Percentiles rank a stretch among this genome's conserved stretches.
Evolutionary conservation across 345 rosid genomes (phyloP).

Genomic region (Arabidopsis thaliana): DNA sequence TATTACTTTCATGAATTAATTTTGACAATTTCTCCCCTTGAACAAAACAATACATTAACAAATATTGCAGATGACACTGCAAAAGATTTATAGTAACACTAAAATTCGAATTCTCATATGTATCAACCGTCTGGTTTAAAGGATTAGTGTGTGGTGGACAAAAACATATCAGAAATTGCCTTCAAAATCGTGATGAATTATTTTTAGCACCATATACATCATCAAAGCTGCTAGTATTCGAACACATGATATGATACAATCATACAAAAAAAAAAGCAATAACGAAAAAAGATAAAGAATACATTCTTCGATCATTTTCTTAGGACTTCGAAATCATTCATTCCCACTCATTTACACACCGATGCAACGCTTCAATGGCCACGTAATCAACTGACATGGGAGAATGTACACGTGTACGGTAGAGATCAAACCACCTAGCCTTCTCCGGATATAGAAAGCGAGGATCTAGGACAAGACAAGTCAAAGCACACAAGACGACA

Average conservation of each 20-base stretch:
- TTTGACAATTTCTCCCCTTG: background rate
- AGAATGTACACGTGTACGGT: slow-evolving; percentile 35
- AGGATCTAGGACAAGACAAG: slow-evolving; percentile 40
- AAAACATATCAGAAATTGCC: background rate
- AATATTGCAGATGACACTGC: background rate
- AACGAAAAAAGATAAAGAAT: background rate
- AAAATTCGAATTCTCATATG: slow-evolving; percentile 9
- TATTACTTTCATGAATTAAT: background rate
- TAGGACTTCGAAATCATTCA: slow-evolving; percentile 26
- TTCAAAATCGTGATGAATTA: background rate
- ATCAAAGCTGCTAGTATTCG: background rate
- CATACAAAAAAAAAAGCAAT: background rate
- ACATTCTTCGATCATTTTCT: slow-evolving; percentile 1
- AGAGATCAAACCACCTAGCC: slow-evolving; percentile 4
- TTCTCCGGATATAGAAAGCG: slow-evolving; percentile 45
- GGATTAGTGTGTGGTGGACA: background rate
- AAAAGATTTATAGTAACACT: background rate
- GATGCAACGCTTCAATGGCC: slow-evolving; percentile 1
- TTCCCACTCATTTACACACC: slow-evolving; percentile 18
- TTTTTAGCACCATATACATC: background rate
- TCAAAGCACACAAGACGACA: slow-evolving; percentile 37
- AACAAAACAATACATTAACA: background rate
- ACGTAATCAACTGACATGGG: slow-evolving; percentile 12
- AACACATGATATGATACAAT: slow-evolving; percentile 9
- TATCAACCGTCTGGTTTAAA: background rate